A percentile compares a stretch with the other conserved stretches of the same genome.
Conservation (phyloP, 208 protist genomes). For the Acanthamoeba castellanii region DNA sequence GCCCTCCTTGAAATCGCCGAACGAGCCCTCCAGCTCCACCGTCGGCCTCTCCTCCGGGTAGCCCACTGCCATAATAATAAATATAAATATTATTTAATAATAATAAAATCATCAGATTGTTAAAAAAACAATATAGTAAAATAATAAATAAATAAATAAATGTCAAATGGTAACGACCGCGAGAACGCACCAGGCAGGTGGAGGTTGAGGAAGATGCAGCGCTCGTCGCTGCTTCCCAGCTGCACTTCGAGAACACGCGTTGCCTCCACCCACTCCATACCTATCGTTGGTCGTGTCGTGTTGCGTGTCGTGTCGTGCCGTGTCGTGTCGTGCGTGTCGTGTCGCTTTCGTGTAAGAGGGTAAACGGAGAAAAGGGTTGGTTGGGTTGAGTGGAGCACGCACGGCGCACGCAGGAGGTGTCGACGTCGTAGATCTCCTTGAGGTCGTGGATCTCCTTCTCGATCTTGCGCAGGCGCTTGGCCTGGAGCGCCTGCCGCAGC, state of each 20-base stretch:
- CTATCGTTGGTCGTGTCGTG: neutral
- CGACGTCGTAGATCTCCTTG: slow-evolving; percentile 61
- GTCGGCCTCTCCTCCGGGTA: slow-evolving; percentile 40
- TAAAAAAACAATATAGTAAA: neutral
- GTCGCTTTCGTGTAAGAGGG: neutral
- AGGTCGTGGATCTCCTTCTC: slow-evolving; percentile 60
- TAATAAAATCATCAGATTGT: neutral
- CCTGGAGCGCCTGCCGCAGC: neutral
- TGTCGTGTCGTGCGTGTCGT: neutral
- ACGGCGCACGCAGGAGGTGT: neutral
- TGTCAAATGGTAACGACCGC: neutral
- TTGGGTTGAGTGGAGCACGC: neutral
- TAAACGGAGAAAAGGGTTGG: neutral
- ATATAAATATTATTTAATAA: neutral
- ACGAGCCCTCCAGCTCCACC: neutral
- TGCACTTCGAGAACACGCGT: neutral
- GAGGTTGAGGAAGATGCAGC: neutral
- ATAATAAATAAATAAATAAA: neutral
- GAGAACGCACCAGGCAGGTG: slow-evolving; percentile 1
- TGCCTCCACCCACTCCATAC: slow-evolving; percentile 5
- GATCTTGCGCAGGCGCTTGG: slow-evolving; percentile 33
- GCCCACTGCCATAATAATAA: neutral
- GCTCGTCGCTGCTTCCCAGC: slow-evolving; percentile 21
- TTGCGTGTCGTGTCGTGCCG: too few species aligned
- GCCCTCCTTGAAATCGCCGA: slow-evolving; percentile 41